These are phyloP conservation scores for Mycena leptocephala DNA, from an alignment of 768 basidiomycete genomes.

Conservation along the genomic window DNA sequence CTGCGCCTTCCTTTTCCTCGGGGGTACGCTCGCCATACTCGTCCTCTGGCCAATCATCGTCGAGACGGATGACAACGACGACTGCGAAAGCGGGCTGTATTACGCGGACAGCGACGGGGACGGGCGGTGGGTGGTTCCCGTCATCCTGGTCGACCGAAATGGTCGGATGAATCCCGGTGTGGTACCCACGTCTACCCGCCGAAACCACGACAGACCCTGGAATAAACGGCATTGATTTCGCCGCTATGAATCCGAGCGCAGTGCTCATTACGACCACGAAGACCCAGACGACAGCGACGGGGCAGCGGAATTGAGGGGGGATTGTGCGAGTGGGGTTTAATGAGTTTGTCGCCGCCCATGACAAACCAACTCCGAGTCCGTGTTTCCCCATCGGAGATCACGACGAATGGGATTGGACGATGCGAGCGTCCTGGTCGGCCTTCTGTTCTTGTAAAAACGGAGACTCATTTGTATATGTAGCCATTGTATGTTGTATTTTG, in stretches of 20 bases:
- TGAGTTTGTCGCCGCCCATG: no score
- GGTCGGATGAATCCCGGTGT: background rate
- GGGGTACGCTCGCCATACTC: background rate
- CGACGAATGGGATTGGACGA: no score
- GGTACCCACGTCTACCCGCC: background rate
- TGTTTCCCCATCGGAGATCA: no score
- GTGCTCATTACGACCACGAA: background rate
- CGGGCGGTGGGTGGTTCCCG: conserved; percentile 14
- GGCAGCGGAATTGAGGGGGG: background rate
- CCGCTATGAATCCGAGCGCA: background rate
- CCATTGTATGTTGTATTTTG: no score
- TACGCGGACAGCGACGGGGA: conserved; percentile 1
- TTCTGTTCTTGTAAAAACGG: no score
- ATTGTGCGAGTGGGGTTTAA: background rate
- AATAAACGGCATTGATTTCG: background rate
- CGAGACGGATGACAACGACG: conserved; percentile 21
- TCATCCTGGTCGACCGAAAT: conserved; percentile 10
- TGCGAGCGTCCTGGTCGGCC: no score
- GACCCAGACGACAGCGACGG: no score
- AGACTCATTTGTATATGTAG: no score
- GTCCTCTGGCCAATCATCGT: conserved; percentile 9
- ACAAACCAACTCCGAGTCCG: no score
- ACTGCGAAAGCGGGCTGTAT: conserved; percentile 15
- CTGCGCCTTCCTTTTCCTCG: conserved; percentile 13
- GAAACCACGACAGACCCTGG: background rate